Evolutionary conservation across 2,329 filamentous ascomycete species (phyloP), one percentile per base, ranked within the genome.

Genomic region (Periglandula ipomoeae): DNA sequence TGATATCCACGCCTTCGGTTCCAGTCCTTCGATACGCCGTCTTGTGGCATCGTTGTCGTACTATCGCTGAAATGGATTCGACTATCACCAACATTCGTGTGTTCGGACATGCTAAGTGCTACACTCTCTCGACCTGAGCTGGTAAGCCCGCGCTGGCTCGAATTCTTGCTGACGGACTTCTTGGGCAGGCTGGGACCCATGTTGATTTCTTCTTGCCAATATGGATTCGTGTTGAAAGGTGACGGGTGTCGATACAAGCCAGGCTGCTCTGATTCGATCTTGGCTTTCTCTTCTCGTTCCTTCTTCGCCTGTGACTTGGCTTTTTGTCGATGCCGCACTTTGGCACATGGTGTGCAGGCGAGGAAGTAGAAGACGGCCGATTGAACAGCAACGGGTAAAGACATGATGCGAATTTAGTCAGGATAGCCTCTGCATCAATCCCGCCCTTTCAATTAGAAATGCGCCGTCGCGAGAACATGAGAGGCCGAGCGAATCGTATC

Each of bases 171-270:
- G 55, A 61, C 69, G 50, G 76, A 68, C 64, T 83, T 76, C 59
- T 83, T 83, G 27, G 82, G 83, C 32, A 86, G 76, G 3, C 79
- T 81, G 2, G 90, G 90, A 0, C 90, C 90, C 68, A 90, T 76
- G 53, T 74, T 75, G 55, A 96, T 94, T 66, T 96, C 90, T 61
- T 93, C 86, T 27, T 78, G 73, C 90, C 90, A 96, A 67, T 87
- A 88, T 11, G 85, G 84, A 59, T 96, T 96, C 24, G 89, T 95
- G 59, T 83, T 84, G 58, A 89, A 93, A 1, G 89, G 87, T 40
- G 82, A 80, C 2, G 85, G 89, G 59, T 96, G 89, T 45, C 81
- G 76, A 65, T 95, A 93, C 10, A 81, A 66, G 37, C 79, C 80
- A 0, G 87, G 87, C 62, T 89, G 80, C 55, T 89, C 80, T 48